Evolutionary conservation across 441 rosid genomes (phyloP).

Genomic region (Gossypium schwendimanii): DNA sequence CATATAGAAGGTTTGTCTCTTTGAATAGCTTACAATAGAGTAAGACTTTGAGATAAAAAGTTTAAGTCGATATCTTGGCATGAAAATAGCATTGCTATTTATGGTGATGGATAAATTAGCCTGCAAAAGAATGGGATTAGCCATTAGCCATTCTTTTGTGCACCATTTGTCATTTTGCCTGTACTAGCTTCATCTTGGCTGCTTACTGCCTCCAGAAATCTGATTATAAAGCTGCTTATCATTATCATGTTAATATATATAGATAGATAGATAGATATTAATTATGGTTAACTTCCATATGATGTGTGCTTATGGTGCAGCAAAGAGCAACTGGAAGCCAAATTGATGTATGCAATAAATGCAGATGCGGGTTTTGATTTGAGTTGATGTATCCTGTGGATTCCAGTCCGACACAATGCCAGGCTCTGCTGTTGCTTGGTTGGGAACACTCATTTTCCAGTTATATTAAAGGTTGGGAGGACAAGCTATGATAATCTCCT

Average conservation of each 20-base stretch:
- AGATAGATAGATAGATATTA: background rate
- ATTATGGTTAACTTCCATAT: background rate
- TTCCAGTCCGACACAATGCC: background rate
- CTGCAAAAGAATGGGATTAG: background rate
- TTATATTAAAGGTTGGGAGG: background rate
- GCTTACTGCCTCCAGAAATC: background rate
- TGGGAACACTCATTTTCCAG: background rate
- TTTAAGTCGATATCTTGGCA: background rate
- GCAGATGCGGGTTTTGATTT: slow-evolving; percentile 98
- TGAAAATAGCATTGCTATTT: background rate
- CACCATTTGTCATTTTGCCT: background rate
- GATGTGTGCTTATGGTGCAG: slow-evolving; percentile 36
- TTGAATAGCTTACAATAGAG: background rate
- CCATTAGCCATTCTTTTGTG: background rate
- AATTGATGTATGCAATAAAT: slow-evolving; percentile 80
- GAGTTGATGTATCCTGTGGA: slow-evolving; percentile 44
- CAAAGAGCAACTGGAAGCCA: slow-evolving; percentile 80
- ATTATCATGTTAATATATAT: background rate
- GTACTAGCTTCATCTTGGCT: background rate
- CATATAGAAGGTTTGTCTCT: slow-evolving; percentile 75
- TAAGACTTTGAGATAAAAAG: background rate
- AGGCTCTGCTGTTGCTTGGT: background rate
- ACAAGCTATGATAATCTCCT: background rate
- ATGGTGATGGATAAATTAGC: background rate
- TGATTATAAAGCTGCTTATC: background rate